Conservation (phyloP, 2,329 filamentous ascomycete species). For the Dryadomyces quercus-mongolicae region DNA sequence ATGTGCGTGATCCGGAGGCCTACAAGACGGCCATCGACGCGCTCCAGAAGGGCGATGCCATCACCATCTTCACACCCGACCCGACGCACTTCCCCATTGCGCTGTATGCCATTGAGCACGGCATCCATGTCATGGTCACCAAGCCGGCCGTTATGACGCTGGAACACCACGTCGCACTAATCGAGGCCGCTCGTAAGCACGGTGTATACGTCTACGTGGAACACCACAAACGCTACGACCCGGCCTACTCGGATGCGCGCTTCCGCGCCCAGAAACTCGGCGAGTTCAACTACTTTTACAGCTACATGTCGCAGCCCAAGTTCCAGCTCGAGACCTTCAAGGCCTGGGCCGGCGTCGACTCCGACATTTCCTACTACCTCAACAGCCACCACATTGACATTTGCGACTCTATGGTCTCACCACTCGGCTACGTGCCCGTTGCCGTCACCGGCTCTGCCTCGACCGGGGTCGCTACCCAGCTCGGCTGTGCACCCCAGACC, state of each 20-base stretch:
- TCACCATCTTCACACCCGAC: constrained; percentile 94
- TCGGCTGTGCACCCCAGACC: constrained; percentile 70
- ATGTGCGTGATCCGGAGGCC: constrained; percentile 63
- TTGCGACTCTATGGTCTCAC: constrained; percentile 79
- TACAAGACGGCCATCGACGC: constrained; percentile 85
- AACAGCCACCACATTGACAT: constrained; percentile 93
- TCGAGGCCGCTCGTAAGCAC: constrained; percentile 58
- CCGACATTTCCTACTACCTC: constrained; percentile 91
- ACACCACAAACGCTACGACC: constrained; percentile 94
- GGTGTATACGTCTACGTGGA: constrained; percentile 87
- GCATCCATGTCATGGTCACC: constrained; percentile 84
- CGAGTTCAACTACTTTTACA: constrained; percentile 98
- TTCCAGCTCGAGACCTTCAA: constrained; percentile 89
- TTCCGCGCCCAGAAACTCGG: constrained; percentile 65
- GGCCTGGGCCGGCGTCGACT: constrained; percentile 83
- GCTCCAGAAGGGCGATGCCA: constrained; percentile 69
- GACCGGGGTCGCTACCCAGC: constrained; percentile 62
- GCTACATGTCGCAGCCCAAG: constrained; percentile 91
- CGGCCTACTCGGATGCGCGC: constrained; percentile 79
- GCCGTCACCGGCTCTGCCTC: constrained; percentile 69
- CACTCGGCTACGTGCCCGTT: constrained; percentile 58
- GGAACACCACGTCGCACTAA: constrained; percentile 63
- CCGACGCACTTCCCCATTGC: constrained; percentile 89
- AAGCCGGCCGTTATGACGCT: constrained; percentile 87
- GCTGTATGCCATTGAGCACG: constrained; percentile 77